Evolutionary conservation across 2,329 filamentous ascomycete genomes (phyloP).

Genomic region (Aspergillus jensenii): DNA sequence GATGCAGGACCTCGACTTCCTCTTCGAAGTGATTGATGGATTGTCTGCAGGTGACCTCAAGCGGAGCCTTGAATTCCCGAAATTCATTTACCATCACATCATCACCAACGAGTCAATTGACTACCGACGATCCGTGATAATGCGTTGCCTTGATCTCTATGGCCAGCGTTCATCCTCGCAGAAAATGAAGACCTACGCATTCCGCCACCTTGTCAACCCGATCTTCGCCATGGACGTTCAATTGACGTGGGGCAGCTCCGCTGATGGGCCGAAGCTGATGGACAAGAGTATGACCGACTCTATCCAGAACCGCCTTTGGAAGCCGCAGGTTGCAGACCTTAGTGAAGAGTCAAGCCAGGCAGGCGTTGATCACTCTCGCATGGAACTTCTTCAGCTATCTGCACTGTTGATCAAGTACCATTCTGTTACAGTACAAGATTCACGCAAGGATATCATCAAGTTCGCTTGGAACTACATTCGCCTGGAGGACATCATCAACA

Average conservation of each 20-base stretch:
- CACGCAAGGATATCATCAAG: conserved; percentile 96
- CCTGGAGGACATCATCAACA: conserved; percentile 98
- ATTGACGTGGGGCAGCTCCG: conserved; percentile 66
- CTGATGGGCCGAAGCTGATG: conserved; percentile 69
- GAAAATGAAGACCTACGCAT: conserved; percentile 87
- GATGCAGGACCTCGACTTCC: conserved; percentile 73
- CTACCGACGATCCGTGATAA: conserved; percentile 77
- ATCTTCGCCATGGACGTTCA: conserved; percentile 96
- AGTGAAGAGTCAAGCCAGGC: conserved; percentile 80
- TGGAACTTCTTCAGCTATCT: conserved; percentile 93
- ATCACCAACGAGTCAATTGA: conserved; percentile 82
- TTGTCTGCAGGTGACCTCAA: conserved; percentile 83
- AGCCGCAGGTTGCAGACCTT: conserved; percentile 76
- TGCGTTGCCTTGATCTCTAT: conserved; percentile 86
- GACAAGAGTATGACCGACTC: conserved; percentile 85
- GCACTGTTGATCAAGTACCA: conserved; percentile 96
- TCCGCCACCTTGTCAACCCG: conserved; percentile 91
- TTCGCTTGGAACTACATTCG: conserved; percentile 99
- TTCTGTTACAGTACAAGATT: conserved; percentile 80
- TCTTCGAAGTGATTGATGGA: conserved; percentile 81
- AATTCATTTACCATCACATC: conserved; percentile 81
- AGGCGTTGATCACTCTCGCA: conserved; percentile 90
- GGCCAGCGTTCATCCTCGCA: conserved; percentile 75
- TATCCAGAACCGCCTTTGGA: conserved; percentile 92
- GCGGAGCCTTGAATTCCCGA: conserved; percentile 69